Base-by-base conservation (phyloP, 129 eudicot species). In the Pseudognaphalium luteoalbum region DNA sequence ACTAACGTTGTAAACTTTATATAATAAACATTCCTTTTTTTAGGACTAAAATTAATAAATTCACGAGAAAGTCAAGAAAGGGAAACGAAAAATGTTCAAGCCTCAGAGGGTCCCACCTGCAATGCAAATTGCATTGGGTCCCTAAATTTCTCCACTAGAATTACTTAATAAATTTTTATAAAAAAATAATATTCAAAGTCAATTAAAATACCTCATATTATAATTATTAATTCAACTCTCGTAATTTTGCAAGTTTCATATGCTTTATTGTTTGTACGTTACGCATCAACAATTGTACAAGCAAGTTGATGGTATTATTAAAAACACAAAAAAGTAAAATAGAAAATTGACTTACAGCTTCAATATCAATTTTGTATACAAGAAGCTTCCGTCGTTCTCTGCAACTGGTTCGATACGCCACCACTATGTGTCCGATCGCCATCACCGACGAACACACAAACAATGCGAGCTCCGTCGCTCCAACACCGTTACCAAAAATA, bases 301-400 rank as follows among this genome's bases (percentile, higher is more conserved):
- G 4, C 3, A 60, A 22, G 3, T 32, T 22, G 8, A 22, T 28
- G 34, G 4, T 32, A 32, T 2, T 32, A 1, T 32, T 25, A 32
- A 35, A 2, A 4, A 12, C 12, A 65, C 9, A 51, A 30, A 57
- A 32, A 66, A 15, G 28, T 54, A 8, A 33, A 7, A 56, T 16
- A 32, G n/a, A 68, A 0, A 41, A 41, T 81, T 81, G 86, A 80
- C 83, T 80, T 80, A 80, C 79, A 80, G 96, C 96, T 88, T 93
- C 97, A 70, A 91, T 86, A 58, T 93, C 98, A 80, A 93, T 91
- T 54, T 93, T 88, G 89, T 91, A 93, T 19, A 91, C 96, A 0
- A 88, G 93, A 70, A 93, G 96, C 90, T 94, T 91, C 74, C 96
- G 86, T 71, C 96, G 86, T 65, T 94, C 98, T 71, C 97, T 75